These are phyloP conservation scores for Ophiostoma perfectum DNA, from an alignment of 2,329 filamentous ascomycete genomes.

Conservation along the genomic window DNA sequence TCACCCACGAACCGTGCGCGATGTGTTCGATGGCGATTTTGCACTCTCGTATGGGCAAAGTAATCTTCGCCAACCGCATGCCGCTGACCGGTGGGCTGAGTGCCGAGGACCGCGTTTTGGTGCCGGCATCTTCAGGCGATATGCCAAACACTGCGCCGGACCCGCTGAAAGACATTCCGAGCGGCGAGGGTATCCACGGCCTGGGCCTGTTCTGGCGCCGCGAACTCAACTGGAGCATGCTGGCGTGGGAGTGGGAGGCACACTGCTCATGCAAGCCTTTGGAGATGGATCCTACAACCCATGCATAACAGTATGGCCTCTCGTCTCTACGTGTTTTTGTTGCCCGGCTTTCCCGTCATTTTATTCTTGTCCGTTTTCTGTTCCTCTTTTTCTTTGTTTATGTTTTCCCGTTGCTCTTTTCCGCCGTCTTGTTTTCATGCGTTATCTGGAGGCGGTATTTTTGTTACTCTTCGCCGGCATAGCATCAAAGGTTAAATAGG, in stretches of 20 bases:
- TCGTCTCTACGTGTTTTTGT: neutral
- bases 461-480: slow-evolving; percentile 7
- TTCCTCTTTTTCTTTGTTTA: neutral
- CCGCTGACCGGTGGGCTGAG: slow-evolving; percentile 74
- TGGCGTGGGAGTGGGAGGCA: slow-evolving; percentile 71
- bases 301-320: slow-evolving; percentile 22
- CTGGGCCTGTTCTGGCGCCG: slow-evolving; percentile 65
- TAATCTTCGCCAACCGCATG: slow-evolving; percentile 77
- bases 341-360: neutral
- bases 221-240: slow-evolving; percentile 80
- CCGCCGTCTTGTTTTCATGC: neutral
- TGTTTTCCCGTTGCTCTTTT: no score
- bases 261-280: slow-evolving; percentile 35
- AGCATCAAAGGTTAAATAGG: neutral
- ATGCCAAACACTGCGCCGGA: neutral
- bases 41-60: slow-evolving; percentile 84
- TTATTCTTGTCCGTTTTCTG: neutral
- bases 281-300: slow-evolving; percentile 24
- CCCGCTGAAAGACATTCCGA: neutral
- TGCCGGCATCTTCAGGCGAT: neutral
- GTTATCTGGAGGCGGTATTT: neutral
- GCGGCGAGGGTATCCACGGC: slow-evolving; percentile 40
- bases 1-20: slow-evolving; percentile 92
- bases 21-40: slow-evolving; percentile 97
- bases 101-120: slow-evolving; percentile 58